Conservation (phyloP, 1,284 basidiomycete species). For the Takashimella koratensis region DNA sequence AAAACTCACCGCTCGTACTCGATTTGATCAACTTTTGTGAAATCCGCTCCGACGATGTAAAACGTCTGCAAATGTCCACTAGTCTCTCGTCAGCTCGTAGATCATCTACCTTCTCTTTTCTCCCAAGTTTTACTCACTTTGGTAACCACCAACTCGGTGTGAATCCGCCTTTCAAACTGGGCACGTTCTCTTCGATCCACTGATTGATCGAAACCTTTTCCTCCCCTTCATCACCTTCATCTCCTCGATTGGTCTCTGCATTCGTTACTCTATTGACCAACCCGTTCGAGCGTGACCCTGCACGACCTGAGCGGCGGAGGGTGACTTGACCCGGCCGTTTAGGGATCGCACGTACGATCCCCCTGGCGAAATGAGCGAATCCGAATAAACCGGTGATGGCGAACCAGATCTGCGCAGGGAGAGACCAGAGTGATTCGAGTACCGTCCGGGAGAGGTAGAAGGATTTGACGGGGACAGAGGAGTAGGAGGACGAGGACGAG, state of each 20-base stretch:
- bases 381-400: slow-evolving; percentile 33
- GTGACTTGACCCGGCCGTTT: slow-evolving; percentile 15
- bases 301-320: background rate
- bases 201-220: slow-evolving; percentile 9
- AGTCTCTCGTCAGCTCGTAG: background rate
- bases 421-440: slow-evolving; percentile 7
- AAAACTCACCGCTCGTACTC: slow-evolving; percentile 62
- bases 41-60: slow-evolving; percentile 53
- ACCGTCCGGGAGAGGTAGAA: slow-evolving; percentile 1
- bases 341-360: slow-evolving; percentile 39
- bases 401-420: slow-evolving; percentile 28
- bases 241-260: background rate
- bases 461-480: background rate
- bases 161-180: slow-evolving; percentile 43
- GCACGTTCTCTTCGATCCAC: slow-evolving; percentile 43
- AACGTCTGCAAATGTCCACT: slow-evolving; percentile 52
- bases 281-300: no score
- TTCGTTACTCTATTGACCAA: no score
- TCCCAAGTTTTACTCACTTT: slow-evolving; percentile 33
- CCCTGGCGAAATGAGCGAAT: slow-evolving; percentile 36
- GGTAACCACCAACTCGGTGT: slow-evolving; percentile 49
- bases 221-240: slow-evolving; percentile 3
- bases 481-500: background rate
- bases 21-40: slow-evolving; percentile 67
- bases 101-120: background rate